phyloP scores from a whole-genome alignment of 2,329 filamentous ascomycete genomes.

The Epichloe typhina region DNA sequence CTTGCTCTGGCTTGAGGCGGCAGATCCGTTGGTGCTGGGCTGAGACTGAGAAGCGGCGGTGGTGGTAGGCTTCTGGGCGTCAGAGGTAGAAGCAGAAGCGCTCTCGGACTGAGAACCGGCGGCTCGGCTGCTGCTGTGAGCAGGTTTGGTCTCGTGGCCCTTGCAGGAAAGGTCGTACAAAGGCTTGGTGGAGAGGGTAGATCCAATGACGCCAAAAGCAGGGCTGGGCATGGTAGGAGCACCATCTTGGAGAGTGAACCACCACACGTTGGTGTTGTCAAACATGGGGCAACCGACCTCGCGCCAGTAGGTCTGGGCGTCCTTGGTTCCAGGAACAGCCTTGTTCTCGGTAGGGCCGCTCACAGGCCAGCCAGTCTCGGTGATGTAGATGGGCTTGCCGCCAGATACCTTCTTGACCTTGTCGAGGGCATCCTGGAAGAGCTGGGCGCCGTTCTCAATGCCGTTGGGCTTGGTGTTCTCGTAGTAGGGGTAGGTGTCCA shows the following conservation, averaged over 20 bases:
- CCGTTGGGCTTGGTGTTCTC: slow-evolving; percentile 54
- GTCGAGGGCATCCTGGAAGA: slow-evolving; percentile 56
- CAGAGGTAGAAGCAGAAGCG: slow-evolving; percentile 2
- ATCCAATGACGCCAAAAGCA: slow-evolving; percentile 57
- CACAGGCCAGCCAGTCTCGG: slow-evolving; percentile 80
- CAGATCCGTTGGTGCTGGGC: no score
- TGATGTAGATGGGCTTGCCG: slow-evolving; percentile 69
- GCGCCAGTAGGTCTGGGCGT: slow-evolving; percentile 72
- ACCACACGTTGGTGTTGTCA: slow-evolving; percentile 54
- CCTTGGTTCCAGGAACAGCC: slow-evolving; percentile 49
- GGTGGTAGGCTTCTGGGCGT: not conserved
- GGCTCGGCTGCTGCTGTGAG: not conserved
- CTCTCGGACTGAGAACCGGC: not conserved
- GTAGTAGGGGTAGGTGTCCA: slow-evolving; percentile 80
- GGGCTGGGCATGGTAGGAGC: slow-evolving; percentile 46
- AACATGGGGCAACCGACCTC: slow-evolving; percentile 62
- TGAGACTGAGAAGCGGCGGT: no score
- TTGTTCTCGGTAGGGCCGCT: slow-evolving; percentile 49
- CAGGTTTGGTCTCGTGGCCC: slow-evolving; percentile 8
- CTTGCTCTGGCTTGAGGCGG: no score
- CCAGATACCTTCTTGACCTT: slow-evolving; percentile 44
- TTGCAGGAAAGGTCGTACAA: slow-evolving; percentile 52
- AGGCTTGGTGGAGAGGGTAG: slow-evolving; percentile 37
- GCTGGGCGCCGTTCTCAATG: slow-evolving; percentile 47
- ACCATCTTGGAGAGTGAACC: slow-evolving; percentile 64